Percentiles rank a stretch among this genome's conserved stretches.
Evolutionary conservation across 257 asterid species (phyloP).

Genomic region (Solanum neorickii): DNA sequence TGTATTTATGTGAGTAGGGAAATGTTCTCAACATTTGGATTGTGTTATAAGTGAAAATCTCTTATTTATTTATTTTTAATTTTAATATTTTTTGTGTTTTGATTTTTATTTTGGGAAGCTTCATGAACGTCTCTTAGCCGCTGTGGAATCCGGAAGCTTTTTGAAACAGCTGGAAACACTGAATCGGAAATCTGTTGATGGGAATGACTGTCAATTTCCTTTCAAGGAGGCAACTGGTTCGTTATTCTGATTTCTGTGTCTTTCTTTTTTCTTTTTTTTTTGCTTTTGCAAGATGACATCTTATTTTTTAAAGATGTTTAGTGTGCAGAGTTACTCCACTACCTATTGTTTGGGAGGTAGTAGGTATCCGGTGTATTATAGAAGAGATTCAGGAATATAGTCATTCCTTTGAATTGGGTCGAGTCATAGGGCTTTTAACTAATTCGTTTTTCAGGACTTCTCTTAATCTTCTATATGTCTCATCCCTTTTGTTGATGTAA

Average conservation of each 20-base stretch:
- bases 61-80: neutral
- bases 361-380: neutral
- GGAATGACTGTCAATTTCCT: constrained; percentile 32
- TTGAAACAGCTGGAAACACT: constrained; percentile 46
- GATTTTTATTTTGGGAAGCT: constrained; percentile 18
- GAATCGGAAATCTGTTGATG: constrained; percentile 18
- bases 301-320: neutral
- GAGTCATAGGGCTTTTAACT: neutral
- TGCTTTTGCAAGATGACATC: neutral
- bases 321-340: neutral
- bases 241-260: neutral
- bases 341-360: neutral
- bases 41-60: neutral
- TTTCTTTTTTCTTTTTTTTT: neutral
- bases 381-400: neutral
- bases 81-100: neutral
- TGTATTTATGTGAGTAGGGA: neutral
- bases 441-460: neutral
- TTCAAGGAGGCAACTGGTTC: constrained; percentile 67
- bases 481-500: neutral
- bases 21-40: neutral
- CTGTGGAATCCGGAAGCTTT: constrained; percentile 51
- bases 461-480: neutral
- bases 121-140: constrained; percentile 44
- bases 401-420: neutral